A percentile compares a stretch with the other conserved stretches of the same genome.
Evolutionary conservation across 2,329 filamentous ascomycete species (phyloP).

Genomic region (Exophiala sp.): DNA sequence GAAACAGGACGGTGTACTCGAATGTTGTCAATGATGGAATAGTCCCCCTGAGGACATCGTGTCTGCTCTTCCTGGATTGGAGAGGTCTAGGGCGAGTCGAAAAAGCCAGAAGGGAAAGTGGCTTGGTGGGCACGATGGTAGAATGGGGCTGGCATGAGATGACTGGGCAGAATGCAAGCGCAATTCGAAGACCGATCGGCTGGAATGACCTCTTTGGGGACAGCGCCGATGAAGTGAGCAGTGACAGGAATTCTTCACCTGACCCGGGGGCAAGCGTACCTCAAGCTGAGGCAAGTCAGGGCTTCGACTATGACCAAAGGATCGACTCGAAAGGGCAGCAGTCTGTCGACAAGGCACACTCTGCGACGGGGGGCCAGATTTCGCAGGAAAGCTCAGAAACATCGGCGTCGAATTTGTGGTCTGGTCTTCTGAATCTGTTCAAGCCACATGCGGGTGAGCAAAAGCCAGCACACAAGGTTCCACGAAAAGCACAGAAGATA

Average conservation of each 20-base stretch:
- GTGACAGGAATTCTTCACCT: constrained; percentile 19
- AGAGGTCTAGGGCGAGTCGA: constrained; percentile 88
- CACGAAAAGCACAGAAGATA: constrained; percentile 64
- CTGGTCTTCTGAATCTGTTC: constrained; percentile 71
- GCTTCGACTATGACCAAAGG: constrained; percentile 21
- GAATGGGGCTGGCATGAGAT: constrained; percentile 94
- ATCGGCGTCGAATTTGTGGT: constrained; percentile 51
- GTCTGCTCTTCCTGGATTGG: constrained; percentile 95
- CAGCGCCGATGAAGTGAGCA: constrained; percentile 25
- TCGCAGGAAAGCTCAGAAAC: not conserved
- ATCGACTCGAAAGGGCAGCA: constrained; percentile 11
- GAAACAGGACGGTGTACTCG: constrained; percentile 72
- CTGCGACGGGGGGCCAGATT: constrained; percentile 5
- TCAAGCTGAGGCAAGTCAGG: constrained; percentile 25
- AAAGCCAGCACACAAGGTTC: constrained; percentile 25
- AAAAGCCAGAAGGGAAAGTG: constrained; percentile 88
- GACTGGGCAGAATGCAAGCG: constrained; percentile 62
- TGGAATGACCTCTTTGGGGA: constrained; percentile 31
- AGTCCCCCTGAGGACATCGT: constrained; percentile 90
- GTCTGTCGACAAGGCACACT: constrained; percentile 22
- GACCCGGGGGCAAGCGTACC: constrained; percentile 25
- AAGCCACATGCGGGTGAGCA: constrained; percentile 50
- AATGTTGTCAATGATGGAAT: constrained; percentile 90
- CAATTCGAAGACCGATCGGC: constrained; percentile 45
- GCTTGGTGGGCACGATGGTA: constrained; percentile 85